A percentile compares a stretch with the other conserved stretches of the same genome.
Conservation (phyloP, 352 stramenopile species). For the Globisporangium splendens region DNA sequence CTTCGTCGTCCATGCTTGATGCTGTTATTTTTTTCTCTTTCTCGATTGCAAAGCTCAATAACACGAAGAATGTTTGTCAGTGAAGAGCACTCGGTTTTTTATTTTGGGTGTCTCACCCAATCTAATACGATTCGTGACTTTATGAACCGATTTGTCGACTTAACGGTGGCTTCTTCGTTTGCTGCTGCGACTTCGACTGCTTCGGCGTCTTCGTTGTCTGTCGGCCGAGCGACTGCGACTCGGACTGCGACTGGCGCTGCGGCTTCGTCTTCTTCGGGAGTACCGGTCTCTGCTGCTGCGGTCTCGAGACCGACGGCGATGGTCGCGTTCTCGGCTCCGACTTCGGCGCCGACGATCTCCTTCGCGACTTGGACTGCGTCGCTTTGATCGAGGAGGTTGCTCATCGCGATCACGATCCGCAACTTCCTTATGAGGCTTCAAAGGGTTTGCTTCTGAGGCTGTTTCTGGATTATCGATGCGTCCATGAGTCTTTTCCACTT, state of each 20-base stretch:
- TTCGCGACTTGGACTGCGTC: too few species aligned
- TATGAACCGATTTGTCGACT: conserved; percentile 1
- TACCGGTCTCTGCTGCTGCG: background rate
- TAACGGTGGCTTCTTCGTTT: conserved; percentile 19
- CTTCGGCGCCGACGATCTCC: conserved; percentile 13
- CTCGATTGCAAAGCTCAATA: background rate
- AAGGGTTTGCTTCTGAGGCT: background rate
- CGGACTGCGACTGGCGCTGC: background rate
- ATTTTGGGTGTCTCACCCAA: background rate
- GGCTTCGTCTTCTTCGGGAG: conserved; percentile 13
- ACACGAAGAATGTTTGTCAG: too few species aligned
- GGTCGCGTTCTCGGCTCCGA: conserved; percentile 15
- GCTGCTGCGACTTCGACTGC: conserved; percentile 5
- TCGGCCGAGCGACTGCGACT: conserved; percentile 16
- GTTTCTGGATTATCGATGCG: too few species aligned
- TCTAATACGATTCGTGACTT: background rate
- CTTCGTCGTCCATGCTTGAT: conserved; percentile 21
- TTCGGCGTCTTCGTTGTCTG: background rate
- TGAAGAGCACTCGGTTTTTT: too few species aligned
- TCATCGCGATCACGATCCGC: background rate
- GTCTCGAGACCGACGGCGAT: conserved; percentile 14
- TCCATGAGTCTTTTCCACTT: too few species aligned
- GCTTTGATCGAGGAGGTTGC: too few species aligned
- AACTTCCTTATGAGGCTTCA: background rate
- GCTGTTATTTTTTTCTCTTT: background rate